Conservation (phyloP, 176 grass and related monocot species). For the Oryza meridionalis region DNA sequence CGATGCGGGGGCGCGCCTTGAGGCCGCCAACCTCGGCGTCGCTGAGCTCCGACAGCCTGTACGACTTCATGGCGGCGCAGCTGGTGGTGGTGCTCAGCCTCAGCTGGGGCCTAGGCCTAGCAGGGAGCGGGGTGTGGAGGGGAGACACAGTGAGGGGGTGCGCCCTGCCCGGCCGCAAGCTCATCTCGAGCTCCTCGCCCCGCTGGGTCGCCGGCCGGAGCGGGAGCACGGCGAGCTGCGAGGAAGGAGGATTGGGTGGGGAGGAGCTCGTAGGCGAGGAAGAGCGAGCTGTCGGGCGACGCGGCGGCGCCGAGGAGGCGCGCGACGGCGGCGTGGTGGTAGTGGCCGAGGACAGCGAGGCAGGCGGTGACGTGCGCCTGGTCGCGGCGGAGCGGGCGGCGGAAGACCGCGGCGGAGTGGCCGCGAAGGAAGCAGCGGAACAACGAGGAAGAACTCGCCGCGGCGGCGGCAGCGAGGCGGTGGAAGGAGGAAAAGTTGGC, state of each 20-base stretch:
- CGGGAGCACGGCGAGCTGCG: constrained; percentile 49
- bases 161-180: background rate
- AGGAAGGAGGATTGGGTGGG: constrained; percentile 20
- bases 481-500: constrained; percentile 61
- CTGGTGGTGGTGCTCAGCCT: constrained; percentile 31
- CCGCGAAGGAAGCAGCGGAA: constrained; percentile 72
- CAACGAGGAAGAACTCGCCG: constrained; percentile 22
- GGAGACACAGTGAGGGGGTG: constrained; percentile 23
- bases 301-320: constrained; percentile 84
- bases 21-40: constrained; percentile 67
- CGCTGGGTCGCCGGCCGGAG: background rate
- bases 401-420: constrained; percentile 74
- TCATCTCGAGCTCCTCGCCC: background rate
- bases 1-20: constrained; percentile 85
- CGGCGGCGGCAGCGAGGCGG: constrained; percentile 23
- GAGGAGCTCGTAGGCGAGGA: constrained; percentile 75
- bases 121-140: background rate
- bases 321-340: constrained; percentile 77
- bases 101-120: background rate
- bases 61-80: constrained; percentile 85
- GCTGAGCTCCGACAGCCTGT: constrained; percentile 74
- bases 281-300: constrained; percentile 59
- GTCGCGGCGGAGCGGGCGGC: constrained; percentile 67
- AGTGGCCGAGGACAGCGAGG: constrained; percentile 63
- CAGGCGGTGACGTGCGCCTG: constrained; percentile 36